Base-by-base conservation (phyloP, 2,329 filamentous ascomycete species). In the Westerdykella aurantiaca region DNA sequence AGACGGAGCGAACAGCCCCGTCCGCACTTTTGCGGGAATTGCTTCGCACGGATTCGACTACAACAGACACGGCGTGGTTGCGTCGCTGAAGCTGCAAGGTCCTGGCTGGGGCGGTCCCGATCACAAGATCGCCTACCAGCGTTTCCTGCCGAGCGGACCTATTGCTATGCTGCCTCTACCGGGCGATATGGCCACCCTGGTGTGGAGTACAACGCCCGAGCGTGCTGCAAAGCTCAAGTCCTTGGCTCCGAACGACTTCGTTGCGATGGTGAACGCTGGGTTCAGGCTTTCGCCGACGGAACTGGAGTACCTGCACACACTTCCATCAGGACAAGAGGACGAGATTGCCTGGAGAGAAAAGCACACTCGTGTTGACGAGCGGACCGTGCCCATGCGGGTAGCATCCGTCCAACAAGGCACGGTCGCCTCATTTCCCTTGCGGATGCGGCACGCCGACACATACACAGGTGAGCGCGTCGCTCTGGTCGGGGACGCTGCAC, bases 1-100 rank as follows among this genome's bases (percentile, higher is more conserved):
- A 3, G 93, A 98, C 59, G 93, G 93, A 13, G 88, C 88, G 34
- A 97, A 96, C 67, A 95, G 88, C 57, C 93, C 91, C 2, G 93
- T 98, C 12, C 82, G 93, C 33, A 77, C 82, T 0, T 98, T 96
- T 65, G 89, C 91, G 4, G 85, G 83, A 40, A 97, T 98, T 55
- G 75, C 83, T 35, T 87, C 84, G 44, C 79, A 83, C 16, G 93
- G 94, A 17, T 98, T 93, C 88, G 93, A 97, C 69, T 98, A 98
- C 68, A 78, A 81, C 40, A 80, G 90, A 33, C 86, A 95, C 60
- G 93, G 93, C 13, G 80, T 98, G 2, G 93, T 98, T 14, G 93
- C 93, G 41, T 95, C 90, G 4, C 72, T 98, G 13, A 76, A 84
- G 53, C 75, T 96, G 17, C 80, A 85, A 43, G 78, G 69, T 48